Evolutionary conservation across 495 filamentous ascomycete species (phyloP), one percentile per base, ranked within the genome.

Genomic region (Daldinia vernicosa): DNA sequence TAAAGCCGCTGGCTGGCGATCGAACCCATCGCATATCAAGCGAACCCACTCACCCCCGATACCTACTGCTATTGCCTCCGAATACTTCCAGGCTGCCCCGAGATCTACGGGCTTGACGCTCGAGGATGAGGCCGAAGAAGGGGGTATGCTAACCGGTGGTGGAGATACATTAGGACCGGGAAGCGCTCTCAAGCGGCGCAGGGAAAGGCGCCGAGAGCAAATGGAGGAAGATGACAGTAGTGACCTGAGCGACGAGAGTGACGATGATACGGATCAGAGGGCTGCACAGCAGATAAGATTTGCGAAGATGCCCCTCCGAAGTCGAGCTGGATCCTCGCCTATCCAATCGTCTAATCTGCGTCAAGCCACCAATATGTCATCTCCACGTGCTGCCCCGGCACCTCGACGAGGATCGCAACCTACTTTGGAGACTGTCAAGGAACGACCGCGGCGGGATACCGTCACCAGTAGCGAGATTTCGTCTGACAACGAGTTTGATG

Each of bases 141-240:
- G 92, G 1, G 92, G 92, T 6, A 87, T 94, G 68, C 90, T 92
- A 22, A 90, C 91, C 4, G 90, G 89, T 50, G 89, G 89, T 28
- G 86, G 86, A 40, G 92, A 96, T 65, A 88, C 89, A 0, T 83
- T 91, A 30, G 92, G 91, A 1, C 91, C 92, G 7, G 89, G 87
- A 51, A 78, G 84, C 30, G 83, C 82, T 12, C 82, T 82, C 4
- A 88, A 86, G 76, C 80, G 88, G 43, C 82, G 84, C 14, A 82
- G 89, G 19, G 77, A 80, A 53, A 83, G 85, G 60, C 85, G 88
- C 57, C 88, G 88, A 39, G 89, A 94, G 72, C 92, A 95, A 67
- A 88, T 92, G 75, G 95, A 97, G 62, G 95, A 98, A 50, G 96
- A 98, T 30, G 96, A 98, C 77, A 98, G 95, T 77, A 97, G 93